These are phyloP conservation scores for Metschnikowia similis DNA, from an alignment of 805 yeast species.

Conservation along the genomic window DNA sequence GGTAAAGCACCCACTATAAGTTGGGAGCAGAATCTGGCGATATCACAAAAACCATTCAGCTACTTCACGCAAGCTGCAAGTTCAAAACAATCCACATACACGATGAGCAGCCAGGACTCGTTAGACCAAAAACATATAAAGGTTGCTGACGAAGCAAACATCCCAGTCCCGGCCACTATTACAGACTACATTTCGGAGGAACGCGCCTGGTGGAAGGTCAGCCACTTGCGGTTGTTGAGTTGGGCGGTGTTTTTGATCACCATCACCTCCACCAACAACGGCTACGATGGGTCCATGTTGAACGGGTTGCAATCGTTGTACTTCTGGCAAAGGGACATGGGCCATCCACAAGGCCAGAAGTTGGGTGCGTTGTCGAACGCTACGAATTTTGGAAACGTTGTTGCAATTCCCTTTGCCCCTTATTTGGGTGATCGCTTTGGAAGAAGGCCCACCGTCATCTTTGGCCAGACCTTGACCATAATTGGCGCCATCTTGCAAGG, in stretches of 20 bases:
- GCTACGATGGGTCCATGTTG: conserved; percentile 32
- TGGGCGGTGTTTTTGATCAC: too few relatives aligned
- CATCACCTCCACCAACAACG: conserved; percentile 42
- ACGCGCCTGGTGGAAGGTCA: conserved; percentile 29
- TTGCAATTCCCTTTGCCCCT: conserved; percentile 18
- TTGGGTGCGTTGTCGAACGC: conserved; percentile 23
- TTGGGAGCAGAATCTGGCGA: too few relatives aligned
- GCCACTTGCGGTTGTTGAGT: conserved; percentile 36
- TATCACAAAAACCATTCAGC: too few relatives aligned
- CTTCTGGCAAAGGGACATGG: conserved; percentile 38
- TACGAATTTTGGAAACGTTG: conserved; percentile 34
- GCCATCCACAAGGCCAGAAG: conserved; percentile 18
- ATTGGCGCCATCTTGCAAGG: conserved; percentile 38
- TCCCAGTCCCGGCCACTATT: conserved; percentile 3
- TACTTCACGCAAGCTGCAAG: too few relatives aligned
- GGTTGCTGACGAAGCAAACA: neutral
- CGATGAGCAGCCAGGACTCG: conserved; percentile 2
- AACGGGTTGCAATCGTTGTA: conserved; percentile 47
- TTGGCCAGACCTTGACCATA: conserved; percentile 24
- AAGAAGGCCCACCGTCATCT: conserved; percentile 31
- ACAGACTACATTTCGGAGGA: conserved; percentile 14
- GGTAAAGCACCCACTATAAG: too few relatives aligned
- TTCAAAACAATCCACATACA: too few relatives aligned
- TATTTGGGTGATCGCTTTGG: conserved; percentile 35
- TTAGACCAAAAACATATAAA: neutral